Conservation (phyloP, 768 basidiomycete genomes). For the Leccinum ochraceum region DNA sequence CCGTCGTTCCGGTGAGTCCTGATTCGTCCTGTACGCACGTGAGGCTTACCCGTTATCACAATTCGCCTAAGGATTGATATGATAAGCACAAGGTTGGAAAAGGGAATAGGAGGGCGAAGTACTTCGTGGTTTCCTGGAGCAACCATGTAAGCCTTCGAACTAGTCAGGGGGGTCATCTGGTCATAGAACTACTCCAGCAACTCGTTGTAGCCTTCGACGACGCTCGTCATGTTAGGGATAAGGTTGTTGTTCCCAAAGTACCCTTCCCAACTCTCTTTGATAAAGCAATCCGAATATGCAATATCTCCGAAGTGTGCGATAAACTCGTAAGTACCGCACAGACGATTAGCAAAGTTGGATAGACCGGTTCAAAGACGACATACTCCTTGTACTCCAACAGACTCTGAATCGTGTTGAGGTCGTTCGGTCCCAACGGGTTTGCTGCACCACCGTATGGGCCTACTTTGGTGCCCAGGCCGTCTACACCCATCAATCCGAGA, state of each 20-base stretch:
- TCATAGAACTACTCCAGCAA: slow-evolving; percentile 31
- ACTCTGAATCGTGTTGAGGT: slow-evolving; percentile 33
- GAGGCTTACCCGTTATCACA: slow-evolving; percentile 30
- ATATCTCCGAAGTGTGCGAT: slow-evolving; percentile 30
- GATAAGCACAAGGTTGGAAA: too few species aligned
- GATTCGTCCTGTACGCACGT: not conserved
- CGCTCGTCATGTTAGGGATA: slow-evolving; percentile 27
- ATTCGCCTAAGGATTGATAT: slow-evolving; percentile 15
- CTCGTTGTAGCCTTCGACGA: slow-evolving; percentile 26
- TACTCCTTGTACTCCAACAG: slow-evolving; percentile 32
- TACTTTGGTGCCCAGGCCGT: slow-evolving; percentile 32
- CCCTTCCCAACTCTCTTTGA: slow-evolving; percentile 32
- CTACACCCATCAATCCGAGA: slow-evolving; percentile 32
- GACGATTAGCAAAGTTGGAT: slow-evolving; percentile 1
- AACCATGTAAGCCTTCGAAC: slow-evolving; percentile 30
- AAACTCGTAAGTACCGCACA: slow-evolving; percentile 25
- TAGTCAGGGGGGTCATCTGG: slow-evolving; percentile 27
- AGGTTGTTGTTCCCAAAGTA: slow-evolving; percentile 32
- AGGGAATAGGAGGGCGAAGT: too few species aligned
- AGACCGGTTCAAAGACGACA: not conserved
- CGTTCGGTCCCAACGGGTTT: slow-evolving; percentile 26
- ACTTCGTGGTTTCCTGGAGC: slow-evolving; percentile 27
- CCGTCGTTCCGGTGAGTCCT: slow-evolving; percentile 8
- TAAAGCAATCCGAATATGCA: slow-evolving; percentile 31
- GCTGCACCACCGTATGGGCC: slow-evolving; percentile 24